phyloP scores from a whole-genome alignment of 2,329 filamentous ascomycete genomes.

The Gremmenia infestans region DNA sequence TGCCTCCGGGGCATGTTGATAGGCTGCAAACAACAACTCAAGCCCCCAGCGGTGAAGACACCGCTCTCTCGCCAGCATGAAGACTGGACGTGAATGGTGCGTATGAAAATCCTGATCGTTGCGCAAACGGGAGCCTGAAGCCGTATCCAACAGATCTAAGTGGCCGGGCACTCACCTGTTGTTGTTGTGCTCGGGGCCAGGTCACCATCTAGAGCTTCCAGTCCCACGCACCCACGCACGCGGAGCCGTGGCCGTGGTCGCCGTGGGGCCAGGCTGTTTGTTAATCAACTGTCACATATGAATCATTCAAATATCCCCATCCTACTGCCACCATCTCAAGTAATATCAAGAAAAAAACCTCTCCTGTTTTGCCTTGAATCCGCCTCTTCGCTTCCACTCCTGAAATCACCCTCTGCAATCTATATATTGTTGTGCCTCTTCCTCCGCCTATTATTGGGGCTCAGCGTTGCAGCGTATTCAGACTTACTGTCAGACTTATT shows the following conservation, averaged over 20 bases:
- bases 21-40: not conserved
- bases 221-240: too few species aligned
- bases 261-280: not conserved
- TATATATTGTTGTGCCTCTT: not conserved
- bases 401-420: not conserved
- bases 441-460: not conserved
- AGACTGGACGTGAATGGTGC: not conserved
- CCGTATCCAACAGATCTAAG: not conserved
- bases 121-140: not conserved
- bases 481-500: slow-evolving; percentile 16
- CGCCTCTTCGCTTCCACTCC: not conserved
- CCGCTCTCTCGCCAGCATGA: not conserved
- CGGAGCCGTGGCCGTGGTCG: too few species aligned
- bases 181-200: not conserved
- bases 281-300: not conserved
- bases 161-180: not conserved
- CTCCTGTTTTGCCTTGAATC: not conserved
- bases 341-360: not conserved
- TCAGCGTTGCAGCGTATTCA: slow-evolving; percentile 10
- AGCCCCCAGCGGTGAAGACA: not conserved
- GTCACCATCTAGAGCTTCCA: not conserved
- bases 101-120: not conserved
- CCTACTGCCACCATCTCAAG: not conserved
- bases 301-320: not conserved
- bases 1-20: not conserved